These are phyloP conservation scores for Neopestalotiopsis sp. DNA, from an alignment of 2,329 filamentous ascomycete species.

Conservation along the genomic window DNA sequence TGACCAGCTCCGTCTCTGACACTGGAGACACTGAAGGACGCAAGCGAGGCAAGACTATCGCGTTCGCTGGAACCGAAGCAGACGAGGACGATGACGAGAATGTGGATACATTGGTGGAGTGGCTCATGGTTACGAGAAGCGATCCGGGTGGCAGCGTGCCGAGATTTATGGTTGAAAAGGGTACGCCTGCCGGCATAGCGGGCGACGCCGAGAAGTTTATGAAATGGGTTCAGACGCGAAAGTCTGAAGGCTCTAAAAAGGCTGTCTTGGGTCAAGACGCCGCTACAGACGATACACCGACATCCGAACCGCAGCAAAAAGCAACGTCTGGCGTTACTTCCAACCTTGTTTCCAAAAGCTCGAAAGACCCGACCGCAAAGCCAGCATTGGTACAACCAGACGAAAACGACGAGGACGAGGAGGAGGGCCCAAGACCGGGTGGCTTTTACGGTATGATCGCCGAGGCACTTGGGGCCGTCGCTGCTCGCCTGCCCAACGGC, in stretches of 20 bases:
- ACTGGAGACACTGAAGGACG: conserved; percentile 40
- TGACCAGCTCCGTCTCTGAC: conserved; percentile 24
- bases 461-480: conserved; percentile 57
- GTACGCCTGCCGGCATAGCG: conserved; percentile 81
- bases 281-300: conserved; percentile 30
- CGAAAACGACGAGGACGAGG: conserved; percentile 29
- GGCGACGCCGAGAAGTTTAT: conserved; percentile 82
- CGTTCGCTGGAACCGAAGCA: conserved; percentile 35
- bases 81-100: conserved; percentile 34
- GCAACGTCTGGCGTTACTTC: conserved; percentile 28
- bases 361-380: conserved; percentile 20
- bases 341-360: conserved; percentile 26
- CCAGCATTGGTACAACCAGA: conserved; percentile 27
- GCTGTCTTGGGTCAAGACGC: conserved; percentile 26
- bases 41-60: conserved; percentile 33
- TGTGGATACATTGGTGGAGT: conserved; percentile 67
- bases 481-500: conserved; percentile 47
- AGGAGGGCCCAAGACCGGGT: conserved; percentile 31
- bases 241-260: conserved; percentile 40
- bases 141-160: conserved; percentile 90
- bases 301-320: conserved; percentile 35
- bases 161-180: conserved; percentile 88
- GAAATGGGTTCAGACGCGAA: conserved; percentile 67
- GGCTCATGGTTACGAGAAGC: conserved; percentile 91
- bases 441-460: conserved; percentile 63